These are phyloP conservation scores for Coemansia sp. DNA, from an alignment of 192 early-diverging fungal genomes.

Conservation along the genomic window DNA sequence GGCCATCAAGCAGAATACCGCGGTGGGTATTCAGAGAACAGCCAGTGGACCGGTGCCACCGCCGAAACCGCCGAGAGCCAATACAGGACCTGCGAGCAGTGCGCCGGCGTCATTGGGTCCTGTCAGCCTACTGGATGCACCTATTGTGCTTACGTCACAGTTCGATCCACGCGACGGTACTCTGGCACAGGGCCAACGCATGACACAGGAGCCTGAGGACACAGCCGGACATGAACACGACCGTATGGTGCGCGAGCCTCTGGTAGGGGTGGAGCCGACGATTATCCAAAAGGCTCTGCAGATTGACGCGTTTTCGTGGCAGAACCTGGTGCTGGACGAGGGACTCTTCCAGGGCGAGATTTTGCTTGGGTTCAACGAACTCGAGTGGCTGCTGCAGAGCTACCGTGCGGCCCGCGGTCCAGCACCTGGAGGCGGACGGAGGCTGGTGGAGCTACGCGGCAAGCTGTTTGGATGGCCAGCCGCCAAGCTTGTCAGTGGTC, in stretches of 20 bases:
- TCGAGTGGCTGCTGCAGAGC: conserved; percentile 52
- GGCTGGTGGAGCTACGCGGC: conserved; percentile 42
- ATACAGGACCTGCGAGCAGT: not conserved
- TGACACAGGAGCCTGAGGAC: not conserved
- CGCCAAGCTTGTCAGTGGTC: conserved; percentile 12
- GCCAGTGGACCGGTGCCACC: not conserved
- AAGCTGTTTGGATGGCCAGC: conserved; percentile 27
- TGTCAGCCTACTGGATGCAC: conserved; percentile 46
- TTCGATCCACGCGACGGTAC: conserved; percentile 8
- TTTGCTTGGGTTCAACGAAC: conserved; percentile 50
- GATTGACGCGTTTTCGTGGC: conserved; percentile 51
- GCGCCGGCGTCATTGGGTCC: conserved; percentile 5
- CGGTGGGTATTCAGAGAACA: no score
- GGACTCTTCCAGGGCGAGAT: conserved; percentile 52
- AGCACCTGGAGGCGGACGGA: not conserved
- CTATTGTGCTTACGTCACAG: conserved; percentile 37
- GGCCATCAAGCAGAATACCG: not conserved
- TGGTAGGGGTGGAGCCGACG: conserved; percentile 18
- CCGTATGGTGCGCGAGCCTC: conserved; percentile 14
- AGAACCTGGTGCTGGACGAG: conserved; percentile 39
- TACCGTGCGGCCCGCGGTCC: not conserved
- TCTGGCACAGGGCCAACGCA: not conserved
- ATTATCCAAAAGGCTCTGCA: conserved; percentile 48
- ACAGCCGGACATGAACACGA: conserved; percentile 8
- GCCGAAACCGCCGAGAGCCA: not conserved